Evolutionary conservation across 805 yeast species (phyloP).

Genomic region (Ogataea siamensis): DNA sequence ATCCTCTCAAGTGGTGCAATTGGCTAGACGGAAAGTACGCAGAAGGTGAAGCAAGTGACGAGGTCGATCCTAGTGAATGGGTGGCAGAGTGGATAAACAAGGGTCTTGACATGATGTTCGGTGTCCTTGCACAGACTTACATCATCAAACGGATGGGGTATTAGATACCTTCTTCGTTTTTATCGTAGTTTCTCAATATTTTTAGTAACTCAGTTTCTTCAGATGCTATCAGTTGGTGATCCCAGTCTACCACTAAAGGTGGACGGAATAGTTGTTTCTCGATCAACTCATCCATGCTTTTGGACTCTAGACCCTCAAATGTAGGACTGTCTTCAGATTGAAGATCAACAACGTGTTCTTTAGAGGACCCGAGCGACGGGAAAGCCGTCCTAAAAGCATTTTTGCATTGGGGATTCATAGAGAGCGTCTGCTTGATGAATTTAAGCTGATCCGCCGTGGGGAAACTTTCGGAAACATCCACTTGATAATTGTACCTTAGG

Average conservation of each 20-base stretch:
- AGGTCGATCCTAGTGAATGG: slow-evolving; percentile 79
- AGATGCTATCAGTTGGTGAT: slow-evolving; percentile 51
- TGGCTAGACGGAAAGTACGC: slow-evolving; percentile 66
- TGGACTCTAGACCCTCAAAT: slow-evolving; percentile 12
- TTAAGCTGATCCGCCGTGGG: slow-evolving; percentile 36
- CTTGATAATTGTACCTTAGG: slow-evolving; percentile 22
- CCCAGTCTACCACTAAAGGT: slow-evolving; percentile 65
- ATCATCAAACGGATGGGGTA: slow-evolving; percentile 88
- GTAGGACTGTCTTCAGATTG: slow-evolving; percentile 15
- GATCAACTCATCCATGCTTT: slow-evolving; percentile 22
- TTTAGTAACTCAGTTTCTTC: slow-evolving; percentile 42
- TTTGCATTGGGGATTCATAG: slow-evolving; percentile 30
- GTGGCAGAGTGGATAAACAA: slow-evolving; percentile 74
- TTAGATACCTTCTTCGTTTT: slow-evolving; percentile 19
- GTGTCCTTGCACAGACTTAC: slow-evolving; percentile 86
- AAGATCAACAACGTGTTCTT: slow-evolving; percentile 22
- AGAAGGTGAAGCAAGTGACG: slow-evolving; percentile 24
- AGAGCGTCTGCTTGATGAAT: slow-evolving; percentile 27
- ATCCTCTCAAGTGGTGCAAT: slow-evolving; percentile 87
- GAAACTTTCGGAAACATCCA: slow-evolving; percentile 22
- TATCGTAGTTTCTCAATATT: slow-evolving; percentile 40
- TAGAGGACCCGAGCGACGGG: slow-evolving; percentile 24
- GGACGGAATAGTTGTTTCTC: slow-evolving; percentile 33
- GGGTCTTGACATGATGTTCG: slow-evolving; percentile 76
- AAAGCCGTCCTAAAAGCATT: slow-evolving; percentile 31